phyloP scores from a whole-genome alignment of 257 asterid genomes.

The Gentiana straminea region DNA sequence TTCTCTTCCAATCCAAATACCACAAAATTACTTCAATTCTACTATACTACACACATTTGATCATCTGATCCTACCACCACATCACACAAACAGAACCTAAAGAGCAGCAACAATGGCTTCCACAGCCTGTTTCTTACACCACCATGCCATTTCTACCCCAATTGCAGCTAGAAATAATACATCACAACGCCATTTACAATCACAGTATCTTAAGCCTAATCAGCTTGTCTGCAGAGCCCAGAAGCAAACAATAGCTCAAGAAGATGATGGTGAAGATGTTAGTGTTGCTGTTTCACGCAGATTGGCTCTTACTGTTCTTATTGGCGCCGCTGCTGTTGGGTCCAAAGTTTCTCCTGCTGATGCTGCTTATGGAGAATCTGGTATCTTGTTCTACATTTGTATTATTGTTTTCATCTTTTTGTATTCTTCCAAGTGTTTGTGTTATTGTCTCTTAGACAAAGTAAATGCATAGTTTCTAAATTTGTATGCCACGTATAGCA shows the following conservation, averaged over 20 bases:
- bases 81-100: background rate
- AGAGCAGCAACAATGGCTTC: conserved; percentile 44
- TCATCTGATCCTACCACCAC: conserved; percentile 6
- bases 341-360: conserved; percentile 74
- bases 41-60: background rate
- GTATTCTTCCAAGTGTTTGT: too few species aligned
- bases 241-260: conserved; percentile 20
- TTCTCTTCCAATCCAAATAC: conserved; percentile 26
- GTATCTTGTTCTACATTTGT: conserved; percentile 15
- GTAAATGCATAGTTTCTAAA: too few species aligned
- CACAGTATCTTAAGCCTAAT: conserved; percentile 23
- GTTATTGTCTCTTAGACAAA: too few species aligned
- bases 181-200: conserved; percentile 15
- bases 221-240: conserved; percentile 55
- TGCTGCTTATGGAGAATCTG: conserved; percentile 87
- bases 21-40: conserved; percentile 9
- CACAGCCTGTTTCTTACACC: conserved; percentile 64
- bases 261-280: conserved; percentile 22
- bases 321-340: conserved; percentile 63
- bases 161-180: conserved; percentile 19
- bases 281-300: conserved; percentile 41
- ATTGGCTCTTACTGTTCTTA: conserved; percentile 52
- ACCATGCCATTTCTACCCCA: conserved; percentile 35
- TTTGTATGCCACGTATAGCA: too few species aligned
- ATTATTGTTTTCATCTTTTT: too few species aligned